Evolutionary conservation across 2,329 filamentous ascomycete genomes (phyloP).

Genomic region (Fusarium marasasianum): DNA sequence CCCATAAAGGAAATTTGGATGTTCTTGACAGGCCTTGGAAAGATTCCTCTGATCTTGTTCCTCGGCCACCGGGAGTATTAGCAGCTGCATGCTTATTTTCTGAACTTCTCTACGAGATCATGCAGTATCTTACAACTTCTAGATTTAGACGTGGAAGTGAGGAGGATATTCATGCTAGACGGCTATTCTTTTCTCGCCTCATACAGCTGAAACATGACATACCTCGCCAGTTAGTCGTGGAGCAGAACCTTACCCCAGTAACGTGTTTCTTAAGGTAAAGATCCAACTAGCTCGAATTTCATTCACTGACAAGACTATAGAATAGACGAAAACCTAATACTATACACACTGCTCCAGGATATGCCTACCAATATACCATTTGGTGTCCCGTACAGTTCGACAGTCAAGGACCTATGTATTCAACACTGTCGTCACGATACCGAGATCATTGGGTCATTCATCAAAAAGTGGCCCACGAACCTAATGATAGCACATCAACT

Average conservation of each 20-base stretch:
- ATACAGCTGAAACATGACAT: background rate
- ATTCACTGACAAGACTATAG: background rate
- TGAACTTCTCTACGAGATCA: background rate
- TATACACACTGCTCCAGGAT: background rate
- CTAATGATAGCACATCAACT: background rate
- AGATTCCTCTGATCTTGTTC: background rate
- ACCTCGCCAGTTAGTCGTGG: background rate
- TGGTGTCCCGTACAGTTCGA: background rate
- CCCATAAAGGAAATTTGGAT: background rate
- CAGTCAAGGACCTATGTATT: background rate
- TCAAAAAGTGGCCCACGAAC: background rate
- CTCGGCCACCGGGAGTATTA: background rate
- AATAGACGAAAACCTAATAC: background rate
- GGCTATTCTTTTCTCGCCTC: background rate
- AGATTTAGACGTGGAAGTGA: background rate
- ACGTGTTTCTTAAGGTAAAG: background rate
- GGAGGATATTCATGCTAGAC: background rate
- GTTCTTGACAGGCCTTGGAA: background rate
- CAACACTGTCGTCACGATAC: background rate
- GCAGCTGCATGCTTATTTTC: background rate
- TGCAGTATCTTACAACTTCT: background rate
- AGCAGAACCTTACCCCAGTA: background rate
- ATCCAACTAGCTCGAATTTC: fast-evolving
- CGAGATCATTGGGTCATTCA: background rate
- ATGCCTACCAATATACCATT: background rate